Evolutionary conservation across 257 asterid species (phyloP), one percentile per base, ranked within the genome.

Genomic region (Anisodus tanguticus): DNA sequence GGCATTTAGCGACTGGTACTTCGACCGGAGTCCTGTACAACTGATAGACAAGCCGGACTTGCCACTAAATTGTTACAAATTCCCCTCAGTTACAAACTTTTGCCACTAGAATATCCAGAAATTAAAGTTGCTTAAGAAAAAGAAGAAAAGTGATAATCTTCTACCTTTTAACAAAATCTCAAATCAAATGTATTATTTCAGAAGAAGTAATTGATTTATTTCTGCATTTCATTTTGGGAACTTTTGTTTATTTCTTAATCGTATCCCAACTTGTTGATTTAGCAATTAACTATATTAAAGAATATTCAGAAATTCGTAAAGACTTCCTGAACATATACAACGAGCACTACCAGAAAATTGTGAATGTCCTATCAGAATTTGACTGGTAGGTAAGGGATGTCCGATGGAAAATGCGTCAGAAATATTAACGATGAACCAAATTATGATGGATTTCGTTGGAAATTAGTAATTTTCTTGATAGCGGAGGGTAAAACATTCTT

Each of bases 1-100:
- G 47, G 4, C 81, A 51, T 76, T 76, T 76, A 26, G 62, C 0
- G 47, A 76, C 16, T 76, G 81, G 81, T 76, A 51, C 22, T 76
- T 76, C 8, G 81, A 76, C 0, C 12, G 26, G 1, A 76, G 81
- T 76, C 4, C 6, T 6, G 63, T 3, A 5, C 81, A 76, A 51
- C 7, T 76, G 62, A 76, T 76, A 51, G 81, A 76, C 12, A 26
- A 53, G 4, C 13, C 19, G 0, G 13, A 51, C 4, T 22, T 76
- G 22, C 81, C 81, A 49, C 39, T 51, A 8, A 76, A 76, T 51
- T 76, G 81, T 51, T 76, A 76, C 62, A 12, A 22, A 12, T 76
- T 49, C 19, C 81, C 81, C 4, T 22, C 8, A 11, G 3, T 10
- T 49, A 51, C 62, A 76, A 76, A 8, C 57, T 22, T 26, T 51